Evolutionary conservation across 768 basidiomycete genomes (phyloP), one percentile per base, ranked within the genome.

Genomic region (Pholiota microspora): DNA sequence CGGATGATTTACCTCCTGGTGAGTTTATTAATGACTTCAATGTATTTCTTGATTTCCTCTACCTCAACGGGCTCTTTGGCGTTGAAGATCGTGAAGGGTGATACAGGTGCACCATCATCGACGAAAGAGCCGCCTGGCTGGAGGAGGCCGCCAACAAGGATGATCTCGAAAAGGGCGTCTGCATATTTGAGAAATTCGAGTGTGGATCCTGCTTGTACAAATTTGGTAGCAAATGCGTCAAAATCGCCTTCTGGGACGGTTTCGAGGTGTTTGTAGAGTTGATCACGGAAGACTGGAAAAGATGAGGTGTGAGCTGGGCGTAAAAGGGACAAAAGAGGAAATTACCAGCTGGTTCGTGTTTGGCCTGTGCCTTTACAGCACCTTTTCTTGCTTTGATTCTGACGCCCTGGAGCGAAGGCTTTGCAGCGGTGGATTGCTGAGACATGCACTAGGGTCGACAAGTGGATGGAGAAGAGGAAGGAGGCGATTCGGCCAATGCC

Each of bases 101-200:
- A 94, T 12, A 84, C 77, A 25, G 92, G 89, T 18, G 89, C 86
- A 46, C 85, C 86, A 57, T 94, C 92, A 54, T 97, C 94, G 72
- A 98, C 64, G 73, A 91, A 94, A 64, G 78, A 84, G 56, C 96
- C 96, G 49, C 96, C 96, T 16, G 96, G 97, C 73, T 98, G 95
- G 64, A 99, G 85, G 59, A 99, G 88, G 36, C 94, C 93, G 46
- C 96, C 96, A 66, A 94, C 89, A 65, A 99, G 83, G 68, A 98
- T 81, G 76, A 97, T 84, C 75, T 99, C 95, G 73, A 97, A 98
- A 64, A 98, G 86, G 53, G 88, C 82, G 64, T 97, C 94, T 73
- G 93, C 91, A 86, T 98, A 98, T 77, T 97, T 97, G 72, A 95
- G 85, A 67, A 85, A 88, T 74, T 99, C 97, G 71, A 99, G 89